phyloP scores from a whole-genome alignment of 2,329 filamentous ascomycete species.

The Blastomyces parvus region DNA sequence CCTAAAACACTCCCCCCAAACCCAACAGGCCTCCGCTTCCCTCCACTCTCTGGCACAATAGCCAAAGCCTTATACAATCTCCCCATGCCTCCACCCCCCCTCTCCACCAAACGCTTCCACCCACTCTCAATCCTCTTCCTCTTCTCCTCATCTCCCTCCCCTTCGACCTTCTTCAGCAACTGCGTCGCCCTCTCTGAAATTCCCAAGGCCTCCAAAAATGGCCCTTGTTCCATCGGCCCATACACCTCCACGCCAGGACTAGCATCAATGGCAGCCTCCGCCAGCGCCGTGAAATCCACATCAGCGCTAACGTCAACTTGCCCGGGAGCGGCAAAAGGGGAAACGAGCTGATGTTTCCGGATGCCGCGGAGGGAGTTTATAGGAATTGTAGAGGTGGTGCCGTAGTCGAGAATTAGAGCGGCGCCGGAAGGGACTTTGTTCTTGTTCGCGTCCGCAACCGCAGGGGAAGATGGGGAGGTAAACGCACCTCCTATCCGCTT shows the following conservation, averaged over 20 bases:
- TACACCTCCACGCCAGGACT: slow-evolving; percentile 81
- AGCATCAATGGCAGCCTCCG: slow-evolving; percentile 66
- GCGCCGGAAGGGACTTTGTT: slow-evolving; percentile 60
- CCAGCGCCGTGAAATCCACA: slow-evolving; percentile 82
- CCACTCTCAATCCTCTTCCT: slow-evolving; percentile 58
- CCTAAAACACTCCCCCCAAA: slow-evolving; percentile 61
- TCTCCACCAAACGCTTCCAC: slow-evolving; percentile 76
- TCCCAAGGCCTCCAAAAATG: slow-evolving; percentile 72
- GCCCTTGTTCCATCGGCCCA: slow-evolving; percentile 76
- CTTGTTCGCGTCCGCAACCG: slow-evolving; percentile 42
- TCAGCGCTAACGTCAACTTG: slow-evolving; percentile 83
- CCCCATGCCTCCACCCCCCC: slow-evolving; percentile 78
- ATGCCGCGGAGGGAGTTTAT: slow-evolving; percentile 88
- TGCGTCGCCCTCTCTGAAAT: slow-evolving; percentile 66
- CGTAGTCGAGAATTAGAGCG: slow-evolving; percentile 93
- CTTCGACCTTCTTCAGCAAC: slow-evolving; percentile 45
- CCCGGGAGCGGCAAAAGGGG: slow-evolving; percentile 69
- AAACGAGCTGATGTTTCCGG: slow-evolving; percentile 62
- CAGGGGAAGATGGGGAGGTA: slow-evolving; percentile 10
- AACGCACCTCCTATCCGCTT: slow-evolving; percentile 64
- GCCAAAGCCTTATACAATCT: slow-evolving; percentile 89
- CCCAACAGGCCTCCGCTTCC: slow-evolving; percentile 69
- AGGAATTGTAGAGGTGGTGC: slow-evolving; percentile 66
- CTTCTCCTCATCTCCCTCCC: slow-evolving; percentile 37
- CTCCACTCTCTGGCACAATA: slow-evolving; percentile 71